A percentile compares a stretch with the other conserved stretches of the same genome.
phyloP scores from a whole-genome alignment of 805 yeast genomes.

The Suhomyces sp. region DNA sequence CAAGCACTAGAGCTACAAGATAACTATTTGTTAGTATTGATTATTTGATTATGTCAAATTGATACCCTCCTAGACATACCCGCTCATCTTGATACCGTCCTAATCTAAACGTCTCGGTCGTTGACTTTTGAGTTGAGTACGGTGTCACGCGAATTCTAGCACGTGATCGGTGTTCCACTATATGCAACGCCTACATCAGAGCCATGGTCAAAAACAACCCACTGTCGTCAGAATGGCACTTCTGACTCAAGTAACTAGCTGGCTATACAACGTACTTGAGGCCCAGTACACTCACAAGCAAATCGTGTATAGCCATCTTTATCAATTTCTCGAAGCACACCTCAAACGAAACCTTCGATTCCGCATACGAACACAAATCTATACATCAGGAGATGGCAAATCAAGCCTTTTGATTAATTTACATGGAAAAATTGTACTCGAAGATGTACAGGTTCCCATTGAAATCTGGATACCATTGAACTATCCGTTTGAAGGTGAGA shows the following conservation, averaged over 20 bases:
- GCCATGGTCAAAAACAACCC: no score
- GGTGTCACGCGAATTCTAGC: background rate
- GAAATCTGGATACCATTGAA: constrained; percentile 74
- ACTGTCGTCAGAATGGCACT: constrained; percentile 2
- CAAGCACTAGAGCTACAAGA: constrained; percentile 64
- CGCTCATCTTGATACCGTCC: constrained; percentile 37
- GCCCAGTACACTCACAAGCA: constrained; percentile 60
- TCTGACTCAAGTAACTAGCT: constrained; percentile 29
- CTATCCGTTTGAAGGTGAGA: constrained; percentile 50
- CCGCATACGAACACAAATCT: constrained; percentile 63
- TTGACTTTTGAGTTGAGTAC: background rate
- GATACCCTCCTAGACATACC: constrained; percentile 28
- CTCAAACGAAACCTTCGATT: constrained; percentile 40
- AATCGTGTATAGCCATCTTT: constrained; percentile 59
- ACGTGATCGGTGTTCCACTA: background rate
- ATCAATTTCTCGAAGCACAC: constrained; percentile 49
- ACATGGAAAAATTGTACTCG: constrained; percentile 51
- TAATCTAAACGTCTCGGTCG: background rate
- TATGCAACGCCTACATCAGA: background rate
- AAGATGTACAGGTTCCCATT: constrained; percentile 43
- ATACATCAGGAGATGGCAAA: constrained; percentile 52
- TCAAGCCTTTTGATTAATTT: constrained; percentile 60
- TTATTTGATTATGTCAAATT: background rate
- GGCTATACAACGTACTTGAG: constrained; percentile 41
- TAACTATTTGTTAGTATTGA: constrained; percentile 45